Conservation (phyloP, 2,329 filamentous ascomycete genomes). For the Cladosporium sp. region DNA sequence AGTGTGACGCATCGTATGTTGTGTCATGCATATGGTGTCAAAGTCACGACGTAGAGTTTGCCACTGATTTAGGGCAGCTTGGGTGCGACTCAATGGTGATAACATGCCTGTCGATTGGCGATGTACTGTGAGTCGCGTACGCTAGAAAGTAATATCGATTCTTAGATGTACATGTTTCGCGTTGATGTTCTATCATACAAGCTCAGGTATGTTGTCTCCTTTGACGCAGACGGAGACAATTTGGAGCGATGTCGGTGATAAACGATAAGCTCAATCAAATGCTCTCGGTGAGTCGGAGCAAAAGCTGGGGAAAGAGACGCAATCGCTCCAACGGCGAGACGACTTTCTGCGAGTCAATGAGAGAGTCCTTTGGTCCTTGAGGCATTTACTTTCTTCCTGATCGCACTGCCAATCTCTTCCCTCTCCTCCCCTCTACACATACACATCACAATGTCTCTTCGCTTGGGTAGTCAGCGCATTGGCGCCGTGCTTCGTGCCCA, state of each 20-base stretch:
- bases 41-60: not conserved
- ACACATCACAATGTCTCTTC: slow-evolving; percentile 26
- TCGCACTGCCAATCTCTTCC: not conserved
- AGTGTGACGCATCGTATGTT: not conserved
- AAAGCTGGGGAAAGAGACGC: slow-evolving; percentile 2
- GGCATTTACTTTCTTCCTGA: not conserved
- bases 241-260: slow-evolving; percentile 1
- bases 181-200: not conserved
- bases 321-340: not conserved
- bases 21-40: not conserved
- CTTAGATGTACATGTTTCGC: not conserved
- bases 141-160: not conserved
- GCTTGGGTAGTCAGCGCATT: slow-evolving; percentile 27
- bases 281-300: not conserved
- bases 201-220: not conserved
- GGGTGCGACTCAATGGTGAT: not conserved
- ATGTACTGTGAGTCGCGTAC: not conserved
- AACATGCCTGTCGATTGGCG: not conserved
- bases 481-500: slow-evolving; percentile 23
- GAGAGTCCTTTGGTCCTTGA: not conserved
- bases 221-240: not conserved
- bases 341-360: slow-evolving; percentile 1
- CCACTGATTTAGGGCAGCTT: not conserved
- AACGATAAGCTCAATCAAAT: not conserved
- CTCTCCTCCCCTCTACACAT: not conserved